Evolutionary conservation across 257 asterid genomes (phyloP).

Genomic region (Przewalskia tangutica): DNA sequence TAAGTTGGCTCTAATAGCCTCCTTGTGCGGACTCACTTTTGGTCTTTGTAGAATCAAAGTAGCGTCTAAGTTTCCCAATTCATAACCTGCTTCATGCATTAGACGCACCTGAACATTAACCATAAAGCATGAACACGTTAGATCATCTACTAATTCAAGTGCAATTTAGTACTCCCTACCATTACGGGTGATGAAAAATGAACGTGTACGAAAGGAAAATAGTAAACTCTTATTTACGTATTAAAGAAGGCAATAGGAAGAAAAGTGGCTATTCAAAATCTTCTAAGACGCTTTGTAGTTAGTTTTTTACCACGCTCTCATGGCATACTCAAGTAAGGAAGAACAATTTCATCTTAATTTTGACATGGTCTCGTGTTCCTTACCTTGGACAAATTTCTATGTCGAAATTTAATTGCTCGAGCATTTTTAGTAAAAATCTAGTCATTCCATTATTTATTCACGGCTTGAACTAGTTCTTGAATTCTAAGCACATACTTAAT

Average conservation of each 20-base stretch:
- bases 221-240: background rate
- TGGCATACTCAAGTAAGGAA: background rate
- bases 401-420: background rate
- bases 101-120: slow-evolving; percentile 57
- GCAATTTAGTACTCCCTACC: background rate
- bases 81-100: slow-evolving; percentile 91
- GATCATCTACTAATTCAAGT: background rate
- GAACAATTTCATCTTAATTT: background rate
- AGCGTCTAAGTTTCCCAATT: slow-evolving; percentile 80
- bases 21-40: slow-evolving; percentile 91
- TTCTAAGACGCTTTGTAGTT: background rate
- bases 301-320: background rate
- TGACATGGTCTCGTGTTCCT: background rate
- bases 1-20: slow-evolving; percentile 59
- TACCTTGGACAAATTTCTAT: background rate
- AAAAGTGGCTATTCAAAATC: background rate
- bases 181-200: background rate
- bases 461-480: background rate
- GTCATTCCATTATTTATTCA: background rate
- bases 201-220: background rate
- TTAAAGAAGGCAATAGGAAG: background rate
- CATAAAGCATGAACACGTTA: slow-evolving; percentile 6
- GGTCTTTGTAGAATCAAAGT: slow-evolving; percentile 93
- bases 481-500: background rate
- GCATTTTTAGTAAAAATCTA: background rate